A percentile compares a stretch with the other conserved stretches of the same genome.
phyloP scores from a whole-genome alignment of 257 asterid genomes.

The Solanum commersonii region DNA sequence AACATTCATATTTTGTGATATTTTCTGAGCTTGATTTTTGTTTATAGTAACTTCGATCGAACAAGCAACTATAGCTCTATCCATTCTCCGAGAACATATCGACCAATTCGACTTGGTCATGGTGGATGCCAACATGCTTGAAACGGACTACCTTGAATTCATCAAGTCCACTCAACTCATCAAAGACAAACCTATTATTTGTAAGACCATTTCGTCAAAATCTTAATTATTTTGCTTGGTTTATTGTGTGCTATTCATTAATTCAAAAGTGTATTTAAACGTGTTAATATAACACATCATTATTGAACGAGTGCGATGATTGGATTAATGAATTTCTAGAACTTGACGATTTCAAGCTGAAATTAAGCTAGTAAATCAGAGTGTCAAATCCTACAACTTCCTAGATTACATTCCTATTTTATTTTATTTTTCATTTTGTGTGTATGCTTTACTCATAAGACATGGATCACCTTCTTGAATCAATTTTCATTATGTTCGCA shows the following conservation, averaged over 20 bases:
- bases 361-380: too few species aligned
- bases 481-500: too few species aligned
- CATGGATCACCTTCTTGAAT: too few species aligned
- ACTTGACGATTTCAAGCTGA: too few species aligned
- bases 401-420: too few species aligned
- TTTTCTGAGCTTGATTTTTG: not conserved
- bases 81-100: conserved; percentile 15
- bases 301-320: too few species aligned
- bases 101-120: conserved; percentile 27
- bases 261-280: not conserved
- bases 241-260: not conserved
- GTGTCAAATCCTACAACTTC: too few species aligned
- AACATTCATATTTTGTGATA: too few species aligned
- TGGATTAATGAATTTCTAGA: too few species aligned
- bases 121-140: conserved; percentile 21
- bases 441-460: too few species aligned
- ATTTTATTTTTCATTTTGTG: too few species aligned
- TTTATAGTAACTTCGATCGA: conserved; percentile 23
- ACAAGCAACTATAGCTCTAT: conserved; percentile 18
- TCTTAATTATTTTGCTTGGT: not conserved
- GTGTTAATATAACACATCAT: not conserved
- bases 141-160: conserved; percentile 22
- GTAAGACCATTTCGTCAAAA: conserved; percentile 2
- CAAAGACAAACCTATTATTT: conserved; percentile 13
- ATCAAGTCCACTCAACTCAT: conserved; percentile 6